Evolutionary conservation across 75 land plant genomes (phyloP), one percentile per base, ranked within the genome.

Genomic region (Gnetum montanum): DNA sequence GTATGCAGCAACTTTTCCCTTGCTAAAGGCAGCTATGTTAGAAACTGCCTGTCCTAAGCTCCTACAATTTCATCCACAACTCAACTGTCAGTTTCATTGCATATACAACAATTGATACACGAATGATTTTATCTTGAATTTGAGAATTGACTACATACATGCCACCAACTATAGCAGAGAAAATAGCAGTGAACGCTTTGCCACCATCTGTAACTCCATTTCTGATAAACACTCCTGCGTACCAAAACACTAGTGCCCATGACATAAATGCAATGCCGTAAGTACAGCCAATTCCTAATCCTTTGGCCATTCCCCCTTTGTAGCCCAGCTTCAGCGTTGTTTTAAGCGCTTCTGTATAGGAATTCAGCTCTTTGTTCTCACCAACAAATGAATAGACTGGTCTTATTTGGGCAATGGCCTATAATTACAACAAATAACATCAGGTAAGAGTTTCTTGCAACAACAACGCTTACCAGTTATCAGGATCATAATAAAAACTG

Each of bases 181-280:
- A 83, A 51, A 95, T 78, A 2, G 91, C 86, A 0, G 93, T 77
- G 62, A 95, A 68, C 4, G 89, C 93, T 59, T 86, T 86, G 6
- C 97, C 99, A 4, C 92, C 92, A 75, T 80, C 78, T 5, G 86
- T 75, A 48, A 59, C 70, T 15, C 89, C 93, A 34, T 70, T 62
- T 26, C 89, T 66, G 38, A 95, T 81, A 27, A 90, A 85, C 20
- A 91, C 86, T 4, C 97, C 90, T 25, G 92, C 97, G 58, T 86
- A 91, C 97, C 99, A 95, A 38, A 86, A 76, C 30, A 95, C 82
- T 51, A 95, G 73, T 25, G 96, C 99, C 99, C 99, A 95, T 12
- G 86, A 76, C 78, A 82, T 80, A 66, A 85, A 90, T 0, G 84
- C 84, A 28, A 95, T 71, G n/a, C 91, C 99, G 61, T 95, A 85